Percentiles rank a stretch among this genome's conserved stretches.
Conservation (phyloP, 129 eudicot genomes). For the Gnaphalium uliginosum region DNA sequence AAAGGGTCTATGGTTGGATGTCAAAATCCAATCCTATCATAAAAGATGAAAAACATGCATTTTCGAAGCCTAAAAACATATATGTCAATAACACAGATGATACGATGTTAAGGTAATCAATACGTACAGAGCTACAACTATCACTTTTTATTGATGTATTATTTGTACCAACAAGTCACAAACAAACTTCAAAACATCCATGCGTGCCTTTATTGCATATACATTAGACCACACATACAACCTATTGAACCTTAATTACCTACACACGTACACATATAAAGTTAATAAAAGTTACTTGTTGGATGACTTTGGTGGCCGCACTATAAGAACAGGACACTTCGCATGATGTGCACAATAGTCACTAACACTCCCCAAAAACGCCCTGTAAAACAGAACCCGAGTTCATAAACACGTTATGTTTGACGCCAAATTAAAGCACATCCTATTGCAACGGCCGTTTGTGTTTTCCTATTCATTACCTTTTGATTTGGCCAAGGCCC, state of each 20-base stretch:
- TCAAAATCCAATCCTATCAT: not conserved
- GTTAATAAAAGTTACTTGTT: conserved; percentile 3
- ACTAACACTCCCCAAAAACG: conserved; percentile 63
- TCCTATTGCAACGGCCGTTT: not conserved
- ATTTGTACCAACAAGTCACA: not conserved
- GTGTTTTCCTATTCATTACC: conserved; percentile 19
- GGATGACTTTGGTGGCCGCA: conserved; percentile 36
- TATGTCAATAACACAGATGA: no score
- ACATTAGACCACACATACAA: not conserved
- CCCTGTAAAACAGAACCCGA: conserved; percentile 38
- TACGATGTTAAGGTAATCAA: no score
- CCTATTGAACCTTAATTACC: not conserved
- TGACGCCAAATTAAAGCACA: not conserved
- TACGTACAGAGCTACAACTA: not conserved
- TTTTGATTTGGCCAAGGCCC: conserved; percentile 52
- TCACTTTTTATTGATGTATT: not conserved
- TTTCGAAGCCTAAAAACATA: no score
- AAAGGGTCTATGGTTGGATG: no score
- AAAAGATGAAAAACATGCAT: not conserved
- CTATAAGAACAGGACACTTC: conserved; percentile 40
- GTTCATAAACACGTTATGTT: not conserved
- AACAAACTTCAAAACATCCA: not conserved
- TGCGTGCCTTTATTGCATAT: not conserved
- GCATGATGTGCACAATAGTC: conserved; percentile 64
- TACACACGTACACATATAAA: not conserved